Evolutionary conservation across 345 rosid genomes (phyloP).

Genomic region (Populus tremula): DNA sequence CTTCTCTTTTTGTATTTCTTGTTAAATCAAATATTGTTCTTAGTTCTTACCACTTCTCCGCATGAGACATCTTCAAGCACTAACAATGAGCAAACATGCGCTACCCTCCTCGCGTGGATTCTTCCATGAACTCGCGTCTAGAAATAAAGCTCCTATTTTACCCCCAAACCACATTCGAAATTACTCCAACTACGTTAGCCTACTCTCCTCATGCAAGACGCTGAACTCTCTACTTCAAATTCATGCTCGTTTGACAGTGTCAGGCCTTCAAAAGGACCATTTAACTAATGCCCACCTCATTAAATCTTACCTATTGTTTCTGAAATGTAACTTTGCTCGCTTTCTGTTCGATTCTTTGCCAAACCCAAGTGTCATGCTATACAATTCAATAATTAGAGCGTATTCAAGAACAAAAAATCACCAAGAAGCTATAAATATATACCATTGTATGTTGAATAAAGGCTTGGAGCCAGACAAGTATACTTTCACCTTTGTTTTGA

Average conservation of each 20-base stretch:
- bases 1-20: too few relatives aligned
- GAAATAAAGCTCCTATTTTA: not conserved
- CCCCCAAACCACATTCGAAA: not conserved
- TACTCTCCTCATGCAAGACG: conserved; percentile 42
- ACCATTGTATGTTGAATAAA: conserved; percentile 32
- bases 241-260: conserved; percentile 43
- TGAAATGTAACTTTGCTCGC: conserved; percentile 46
- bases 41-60: not conserved
- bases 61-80: not conserved
- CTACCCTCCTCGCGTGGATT: not conserved
- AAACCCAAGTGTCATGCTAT: conserved; percentile 44
- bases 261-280: conserved; percentile 39
- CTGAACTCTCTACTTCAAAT: conserved; percentile 39
- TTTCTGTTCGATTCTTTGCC: conserved; percentile 39
- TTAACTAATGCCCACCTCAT: conserved; percentile 31
- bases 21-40: too few relatives aligned
- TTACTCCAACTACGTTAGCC: conserved; percentile 15
- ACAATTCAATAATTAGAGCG: conserved; percentile 52
- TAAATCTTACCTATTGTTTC: conserved; percentile 40
- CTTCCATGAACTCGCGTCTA: not conserved
- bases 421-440: conserved; percentile 44
- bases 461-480: conserved; percentile 50
- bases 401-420: conserved; percentile 35
- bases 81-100: not conserved
- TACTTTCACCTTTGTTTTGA: conserved; percentile 63